phyloP scores from a whole-genome alignment of 1,139 yeast species.

The Kodamaea fungicola region DNA sequence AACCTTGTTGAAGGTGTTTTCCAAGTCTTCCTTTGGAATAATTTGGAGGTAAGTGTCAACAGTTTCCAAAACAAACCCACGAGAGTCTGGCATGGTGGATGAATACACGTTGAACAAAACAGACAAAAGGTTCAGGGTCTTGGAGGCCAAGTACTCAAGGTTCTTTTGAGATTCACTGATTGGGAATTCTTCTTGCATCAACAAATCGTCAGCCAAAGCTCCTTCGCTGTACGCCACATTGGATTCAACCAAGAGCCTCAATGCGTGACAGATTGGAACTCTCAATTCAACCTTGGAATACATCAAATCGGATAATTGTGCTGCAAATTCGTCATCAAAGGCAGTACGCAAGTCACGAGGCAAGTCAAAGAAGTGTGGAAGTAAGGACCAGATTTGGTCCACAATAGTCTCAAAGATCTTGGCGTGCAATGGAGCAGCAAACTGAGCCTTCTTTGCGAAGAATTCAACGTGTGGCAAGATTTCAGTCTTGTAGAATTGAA shows the following conservation, averaged over 20 bases:
- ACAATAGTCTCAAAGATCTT: slow-evolving; percentile 79
- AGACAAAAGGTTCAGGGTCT: slow-evolving; percentile 73
- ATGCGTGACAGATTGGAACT: slow-evolving; percentile 74
- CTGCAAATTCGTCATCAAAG: slow-evolving; percentile 76
- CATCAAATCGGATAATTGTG: slow-evolving; percentile 66
- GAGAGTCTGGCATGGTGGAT: slow-evolving; percentile 77
- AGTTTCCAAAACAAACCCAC: slow-evolving; percentile 82
- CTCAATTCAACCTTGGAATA: slow-evolving; percentile 76
- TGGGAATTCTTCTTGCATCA: slow-evolving; percentile 62
- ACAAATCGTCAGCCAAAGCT: slow-evolving; percentile 52
- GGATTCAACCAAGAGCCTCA: slow-evolving; percentile 75
- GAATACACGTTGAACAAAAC: slow-evolving; percentile 89
- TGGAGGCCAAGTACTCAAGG: slow-evolving; percentile 58
- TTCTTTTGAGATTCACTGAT: slow-evolving; percentile 52
- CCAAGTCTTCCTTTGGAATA: slow-evolving; percentile 64
- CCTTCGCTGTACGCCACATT: slow-evolving; percentile 62
- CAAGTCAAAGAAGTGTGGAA: slow-evolving; percentile 86
- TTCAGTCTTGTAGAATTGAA: slow-evolving; percentile 58
- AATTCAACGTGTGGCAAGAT: slow-evolving; percentile 67
- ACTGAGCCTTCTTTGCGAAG: slow-evolving; percentile 48
- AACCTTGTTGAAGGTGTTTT: slow-evolving; percentile 78
- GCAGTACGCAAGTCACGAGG: slow-evolving; percentile 67
- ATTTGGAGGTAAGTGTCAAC: slow-evolving; percentile 77
- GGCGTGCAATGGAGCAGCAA: slow-evolving; percentile 55
- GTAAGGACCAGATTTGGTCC: slow-evolving; percentile 88